These are phyloP conservation scores for Choiromyces venosus DNA, from an alignment of 495 filamentous ascomycete species.

Conservation along the genomic window DNA sequence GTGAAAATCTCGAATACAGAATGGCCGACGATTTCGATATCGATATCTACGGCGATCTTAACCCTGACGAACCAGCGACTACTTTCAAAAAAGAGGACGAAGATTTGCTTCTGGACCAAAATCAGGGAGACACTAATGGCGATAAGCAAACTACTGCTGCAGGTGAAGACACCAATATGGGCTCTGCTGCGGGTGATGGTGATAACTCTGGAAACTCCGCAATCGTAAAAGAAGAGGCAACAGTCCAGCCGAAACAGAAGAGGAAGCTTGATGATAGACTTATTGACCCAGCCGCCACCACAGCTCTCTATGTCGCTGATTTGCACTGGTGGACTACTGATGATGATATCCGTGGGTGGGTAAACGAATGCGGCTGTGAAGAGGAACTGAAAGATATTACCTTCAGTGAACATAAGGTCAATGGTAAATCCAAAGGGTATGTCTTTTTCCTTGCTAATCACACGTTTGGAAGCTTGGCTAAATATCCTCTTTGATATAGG, in stretches of 20 bases:
- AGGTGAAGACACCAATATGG: conserved; percentile 44
- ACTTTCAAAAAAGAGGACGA: conserved; percentile 42
- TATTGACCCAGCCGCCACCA: conserved; percentile 71
- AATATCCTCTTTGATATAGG: conserved; percentile 47
- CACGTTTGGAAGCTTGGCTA: not conserved
- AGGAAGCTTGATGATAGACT: conserved; percentile 64
- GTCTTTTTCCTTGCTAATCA: conserved; percentile 35
- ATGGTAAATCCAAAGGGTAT: conserved; percentile 96
- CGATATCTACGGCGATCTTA: conserved; percentile 89
- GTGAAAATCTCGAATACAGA: conserved; percentile 43
- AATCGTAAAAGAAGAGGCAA: conserved; percentile 49
- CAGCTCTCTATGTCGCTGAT: conserved; percentile 76
- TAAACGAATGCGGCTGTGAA: conserved; percentile 67
- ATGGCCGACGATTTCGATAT: conserved; percentile 98
- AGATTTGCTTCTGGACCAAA: conserved; percentile 43
- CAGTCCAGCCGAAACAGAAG: conserved; percentile 45
- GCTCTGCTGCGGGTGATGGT: conserved; percentile 44
- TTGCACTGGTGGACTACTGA: conserved; percentile 96
- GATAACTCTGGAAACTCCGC: conserved; percentile 45
- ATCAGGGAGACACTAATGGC: conserved; percentile 47
- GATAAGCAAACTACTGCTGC: conserved; percentile 46
- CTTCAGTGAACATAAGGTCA: conserved; percentile 97
- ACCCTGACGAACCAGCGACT: conserved; percentile 44
- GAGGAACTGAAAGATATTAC: conserved; percentile 85
- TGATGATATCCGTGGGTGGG: conserved; percentile 88